These are phyloP conservation scores for Setomelanomma holmii DNA, from an alignment of 2,329 filamentous ascomycete species.

Conservation along the genomic window DNA sequence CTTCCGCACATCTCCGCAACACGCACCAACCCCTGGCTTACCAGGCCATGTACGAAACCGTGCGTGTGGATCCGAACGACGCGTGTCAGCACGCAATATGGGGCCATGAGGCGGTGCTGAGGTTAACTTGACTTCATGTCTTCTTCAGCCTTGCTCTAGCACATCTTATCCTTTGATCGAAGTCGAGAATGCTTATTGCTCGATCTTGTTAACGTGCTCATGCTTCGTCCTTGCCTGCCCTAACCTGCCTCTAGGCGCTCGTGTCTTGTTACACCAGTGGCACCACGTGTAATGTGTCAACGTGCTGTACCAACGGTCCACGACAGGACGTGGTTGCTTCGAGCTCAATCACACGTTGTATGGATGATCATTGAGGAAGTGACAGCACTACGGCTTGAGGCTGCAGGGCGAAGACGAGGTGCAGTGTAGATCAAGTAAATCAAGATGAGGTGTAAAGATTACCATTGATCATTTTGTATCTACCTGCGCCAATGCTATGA, in stretches of 20 bases:
- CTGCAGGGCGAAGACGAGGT: neutral
- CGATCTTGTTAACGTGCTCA: neutral
- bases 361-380: neutral
- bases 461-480: constrained; percentile 31
- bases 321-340: neutral
- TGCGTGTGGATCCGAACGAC: neutral
- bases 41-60: neutral
- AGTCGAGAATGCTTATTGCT: neutral
- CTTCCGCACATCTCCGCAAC: neutral
- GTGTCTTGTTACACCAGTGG: neutral
- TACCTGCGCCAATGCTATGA: constrained; percentile 23
- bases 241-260: neutral
- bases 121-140: constrained; percentile 15
- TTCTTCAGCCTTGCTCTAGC: neutral
- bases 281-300: constrained; percentile 3
- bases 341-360: neutral
- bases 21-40: neutral
- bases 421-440: neutral
- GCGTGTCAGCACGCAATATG: constrained; percentile 3
- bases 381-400: neutral
- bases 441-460: constrained; percentile 21
- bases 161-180: neutral
- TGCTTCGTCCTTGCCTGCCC: neutral
- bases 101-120: neutral
- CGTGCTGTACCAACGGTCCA: neutral